Evolutionary conservation across 192 early-diverging fungal species (phyloP), one percentile per base, ranked within the genome.

Genomic region (Backusella morwellensis): DNA sequence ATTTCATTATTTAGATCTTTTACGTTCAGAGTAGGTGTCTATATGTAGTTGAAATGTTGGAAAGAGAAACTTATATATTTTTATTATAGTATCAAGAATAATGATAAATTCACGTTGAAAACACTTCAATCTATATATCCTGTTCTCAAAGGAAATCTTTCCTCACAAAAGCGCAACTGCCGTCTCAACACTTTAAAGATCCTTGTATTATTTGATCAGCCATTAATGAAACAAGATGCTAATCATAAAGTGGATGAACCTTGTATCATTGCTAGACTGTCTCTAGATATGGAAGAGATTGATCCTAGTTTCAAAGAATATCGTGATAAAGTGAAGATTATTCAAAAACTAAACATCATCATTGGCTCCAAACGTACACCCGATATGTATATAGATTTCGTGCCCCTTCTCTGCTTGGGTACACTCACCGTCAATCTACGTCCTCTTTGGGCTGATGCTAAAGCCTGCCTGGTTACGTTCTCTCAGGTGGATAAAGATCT

Each of bases 361-460:
- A 79, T 92, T 4, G 77, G 82, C 7, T 88, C 88, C 47, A 84
- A 88, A 17, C 84, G 88, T 38, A 68, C 95, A 17, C 94, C 97
- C 1, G 85, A 86, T 47, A 66, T 92, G n/a, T 97, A 95, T 86
- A 78, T 80, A 68, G 86, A 91, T 34, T 86, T 88, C 19, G 85
- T 92, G 26, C 85, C 91, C 69, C 89, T 89, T 52, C 86, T 91
- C 35, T 80, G 90, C 73, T 81, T 97, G 40, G 92, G 89, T 19
- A 83, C 94, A 44, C 87, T 96, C 40, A 91, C 92, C 14, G 88
- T 93, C 44, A 95, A 95, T 78, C 94, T 98, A 66, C 90, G 89
- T 35, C 90, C 93, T 6, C 76, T 98, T 19, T 97, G 95, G 95
- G 78, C 92, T 9, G 94, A 97, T 74, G 91, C 88, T 15, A 90